Conservation (phyloP, 805 yeast genomes). For the Myxozyma mucilagina region DNA sequence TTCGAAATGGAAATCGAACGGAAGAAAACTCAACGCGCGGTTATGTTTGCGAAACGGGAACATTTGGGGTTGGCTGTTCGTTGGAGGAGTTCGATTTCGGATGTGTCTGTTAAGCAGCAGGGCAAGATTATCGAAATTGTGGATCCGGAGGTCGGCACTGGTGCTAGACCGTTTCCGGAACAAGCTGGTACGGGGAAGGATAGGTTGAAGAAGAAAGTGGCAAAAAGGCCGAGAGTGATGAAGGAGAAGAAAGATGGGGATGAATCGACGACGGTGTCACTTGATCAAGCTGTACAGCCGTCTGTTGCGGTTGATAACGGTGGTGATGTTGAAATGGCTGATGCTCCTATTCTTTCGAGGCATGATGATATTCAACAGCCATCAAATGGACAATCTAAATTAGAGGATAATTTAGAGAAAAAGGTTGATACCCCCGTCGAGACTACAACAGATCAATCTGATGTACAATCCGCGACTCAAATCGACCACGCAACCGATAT, state of each 20-base stretch:
- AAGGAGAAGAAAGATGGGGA: not conserved
- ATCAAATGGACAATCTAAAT: no score
- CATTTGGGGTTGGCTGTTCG: conserved; percentile 62
- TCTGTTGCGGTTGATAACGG: not conserved
- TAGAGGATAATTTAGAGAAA: no score
- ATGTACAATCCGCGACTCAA: not conserved
- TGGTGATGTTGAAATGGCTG: not conserved
- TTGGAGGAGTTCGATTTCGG: conserved; percentile 49
- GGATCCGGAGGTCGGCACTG: conserved; percentile 38
- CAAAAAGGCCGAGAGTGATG: conserved; percentile 14
- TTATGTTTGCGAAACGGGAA: conserved; percentile 58
- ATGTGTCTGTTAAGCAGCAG: conserved; percentile 44
- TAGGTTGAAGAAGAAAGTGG: conserved; percentile 17
- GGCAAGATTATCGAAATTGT: conserved; percentile 21
- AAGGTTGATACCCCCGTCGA: no score
- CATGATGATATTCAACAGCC: no score
- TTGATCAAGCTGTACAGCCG: not conserved
- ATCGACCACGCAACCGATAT: not conserved
- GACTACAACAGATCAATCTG: not conserved
- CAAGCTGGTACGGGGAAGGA: conserved; percentile 5
- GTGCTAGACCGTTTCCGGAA: conserved; percentile 3
- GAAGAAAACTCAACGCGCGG: conserved; percentile 72
- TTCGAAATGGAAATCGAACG: conserved; percentile 82
- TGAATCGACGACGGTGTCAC: conserved; percentile 1
- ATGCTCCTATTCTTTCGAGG: no score